Evolutionary conservation across 2,329 filamentous ascomycete genomes (phyloP).

Genomic region (Colletotrichum theobromicola): DNA sequence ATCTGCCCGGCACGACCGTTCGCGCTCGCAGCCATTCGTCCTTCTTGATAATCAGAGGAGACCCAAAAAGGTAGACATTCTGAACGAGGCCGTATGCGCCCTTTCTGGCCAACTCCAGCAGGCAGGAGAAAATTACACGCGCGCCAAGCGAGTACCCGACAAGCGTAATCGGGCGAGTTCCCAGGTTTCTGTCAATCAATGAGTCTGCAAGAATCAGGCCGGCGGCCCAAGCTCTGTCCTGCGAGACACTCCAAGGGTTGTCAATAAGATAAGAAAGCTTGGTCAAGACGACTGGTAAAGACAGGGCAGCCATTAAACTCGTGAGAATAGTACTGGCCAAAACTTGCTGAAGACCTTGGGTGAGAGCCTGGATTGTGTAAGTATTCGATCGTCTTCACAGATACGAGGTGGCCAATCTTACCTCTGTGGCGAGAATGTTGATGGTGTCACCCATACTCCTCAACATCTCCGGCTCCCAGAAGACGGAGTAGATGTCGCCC

Average conservation of each 20-base stretch:
- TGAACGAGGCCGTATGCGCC: conserved; percentile 88
- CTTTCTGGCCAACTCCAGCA: conserved; percentile 84
- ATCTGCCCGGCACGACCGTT: conserved; percentile 88
- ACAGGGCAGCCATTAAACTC: conserved; percentile 88
- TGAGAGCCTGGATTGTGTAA: conserved; percentile 73
- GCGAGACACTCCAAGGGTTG: conserved; percentile 97
- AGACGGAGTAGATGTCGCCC: conserved; percentile 95
- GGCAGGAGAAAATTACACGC: conserved; percentile 88
- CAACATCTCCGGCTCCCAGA: conserved; percentile 99
- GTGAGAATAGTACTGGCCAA: conserved; percentile 88
- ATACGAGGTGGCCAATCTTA: conserved; percentile 50
- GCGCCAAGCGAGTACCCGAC: conserved; percentile 94
- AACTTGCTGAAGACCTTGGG: conserved; percentile 94
- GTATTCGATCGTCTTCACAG: conserved; percentile 3
- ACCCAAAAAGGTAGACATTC: conserved; percentile 94
- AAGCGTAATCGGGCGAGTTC: conserved; percentile 88
- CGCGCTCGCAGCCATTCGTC: conserved; percentile 86
- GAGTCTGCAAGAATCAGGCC: conserved; percentile 95
- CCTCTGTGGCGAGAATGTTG: conserved; percentile 96
- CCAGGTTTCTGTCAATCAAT: conserved; percentile 87
- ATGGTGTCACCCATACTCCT: conserved; percentile 98
- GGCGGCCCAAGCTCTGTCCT: conserved; percentile 85
- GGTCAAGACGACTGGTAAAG: conserved; percentile 88
- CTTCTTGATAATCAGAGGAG: conserved; percentile 87
- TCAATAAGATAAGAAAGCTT: conserved; percentile 97